phyloP scores from a whole-genome alignment of 129 eudicot species.

The Lactuca sativa region DNA sequence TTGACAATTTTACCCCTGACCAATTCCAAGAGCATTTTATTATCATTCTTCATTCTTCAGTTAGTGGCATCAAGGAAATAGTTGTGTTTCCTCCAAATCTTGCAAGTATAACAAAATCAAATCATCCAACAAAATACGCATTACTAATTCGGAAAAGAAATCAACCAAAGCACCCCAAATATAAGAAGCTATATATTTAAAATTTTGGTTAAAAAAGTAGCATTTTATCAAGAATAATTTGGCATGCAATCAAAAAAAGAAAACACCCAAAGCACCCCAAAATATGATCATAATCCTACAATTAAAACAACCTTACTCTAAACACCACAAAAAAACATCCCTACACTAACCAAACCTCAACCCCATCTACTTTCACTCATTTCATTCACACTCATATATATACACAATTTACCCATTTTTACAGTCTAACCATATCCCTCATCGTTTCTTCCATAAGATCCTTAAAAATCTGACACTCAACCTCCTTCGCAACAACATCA shows the following conservation, averaged over 20 bases:
- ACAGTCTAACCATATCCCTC: conserved; percentile 45
- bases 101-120: not conserved
- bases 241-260: conserved; percentile 27
- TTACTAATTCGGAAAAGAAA: too few species aligned
- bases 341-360: conserved; percentile 32
- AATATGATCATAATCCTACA: conserved; percentile 24
- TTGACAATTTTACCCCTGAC: not conserved
- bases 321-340: conserved; percentile 29
- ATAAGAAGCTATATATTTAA: not conserved
- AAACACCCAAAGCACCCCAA: conserved; percentile 34
- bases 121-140: too few species aligned
- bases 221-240: conserved; percentile 9
- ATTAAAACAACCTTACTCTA: conserved; percentile 24
- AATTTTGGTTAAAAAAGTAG: not conserved
- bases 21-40: too few species aligned
- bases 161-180: too few species aligned
- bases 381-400: conserved; percentile 47
- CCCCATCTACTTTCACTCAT: conserved; percentile 31
- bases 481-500: conserved; percentile 58
- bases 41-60: too few species aligned
- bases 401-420: conserved; percentile 24
- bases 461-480: conserved; percentile 51
- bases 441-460: conserved; percentile 72
- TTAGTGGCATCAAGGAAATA: too few species aligned
- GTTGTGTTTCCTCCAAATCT: too few species aligned